Percentiles rank a stretch among this genome's conserved stretches.
Conservation (phyloP, 2,329 filamentous ascomycete genomes). For the Neopestalotiopsis rosae region DNA sequence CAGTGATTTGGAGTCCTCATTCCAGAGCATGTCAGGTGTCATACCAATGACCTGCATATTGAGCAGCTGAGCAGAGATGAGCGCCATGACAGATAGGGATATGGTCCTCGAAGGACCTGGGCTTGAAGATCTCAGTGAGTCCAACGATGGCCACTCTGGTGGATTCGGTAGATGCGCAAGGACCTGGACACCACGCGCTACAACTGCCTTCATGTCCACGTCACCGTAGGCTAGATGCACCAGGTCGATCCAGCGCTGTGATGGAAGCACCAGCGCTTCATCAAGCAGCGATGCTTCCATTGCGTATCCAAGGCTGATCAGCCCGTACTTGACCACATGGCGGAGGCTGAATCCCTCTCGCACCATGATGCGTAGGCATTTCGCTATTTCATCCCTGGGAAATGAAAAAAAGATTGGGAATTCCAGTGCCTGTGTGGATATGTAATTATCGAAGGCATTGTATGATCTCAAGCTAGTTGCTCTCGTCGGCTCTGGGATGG, state of each 20-base stretch:
- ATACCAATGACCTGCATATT: slow-evolving; percentile 2
- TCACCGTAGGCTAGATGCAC: not conserved
- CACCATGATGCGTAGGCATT: slow-evolving; percentile 19
- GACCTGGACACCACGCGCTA: not conserved
- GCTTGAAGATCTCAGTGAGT: not conserved
- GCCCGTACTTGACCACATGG: slow-evolving; percentile 21
- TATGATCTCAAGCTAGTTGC: no score
- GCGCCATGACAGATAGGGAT: not conserved
- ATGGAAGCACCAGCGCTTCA: not conserved
- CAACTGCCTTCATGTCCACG: not conserved
- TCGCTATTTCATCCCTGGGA: not conserved
- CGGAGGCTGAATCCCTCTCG: slow-evolving; percentile 19
- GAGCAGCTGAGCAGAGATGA: not conserved
- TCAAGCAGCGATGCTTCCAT: slow-evolving; percentile 16
- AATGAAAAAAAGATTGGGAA: not conserved
- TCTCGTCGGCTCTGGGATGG: not conserved
- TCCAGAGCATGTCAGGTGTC: not conserved
- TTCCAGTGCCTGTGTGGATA: not conserved
- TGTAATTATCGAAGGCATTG: no score
- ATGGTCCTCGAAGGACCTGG: slow-evolving; percentile 9
- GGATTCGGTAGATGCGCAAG: not conserved
- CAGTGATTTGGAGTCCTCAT: slow-evolving; percentile 6
- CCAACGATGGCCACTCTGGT: not conserved
- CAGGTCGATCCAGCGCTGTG: not conserved
- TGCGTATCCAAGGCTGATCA: slow-evolving; percentile 19